Base-by-base conservation (phyloP, 2,329 filamentous ascomycete genomes). In the Pseudogymnoascus sp. region DNA sequence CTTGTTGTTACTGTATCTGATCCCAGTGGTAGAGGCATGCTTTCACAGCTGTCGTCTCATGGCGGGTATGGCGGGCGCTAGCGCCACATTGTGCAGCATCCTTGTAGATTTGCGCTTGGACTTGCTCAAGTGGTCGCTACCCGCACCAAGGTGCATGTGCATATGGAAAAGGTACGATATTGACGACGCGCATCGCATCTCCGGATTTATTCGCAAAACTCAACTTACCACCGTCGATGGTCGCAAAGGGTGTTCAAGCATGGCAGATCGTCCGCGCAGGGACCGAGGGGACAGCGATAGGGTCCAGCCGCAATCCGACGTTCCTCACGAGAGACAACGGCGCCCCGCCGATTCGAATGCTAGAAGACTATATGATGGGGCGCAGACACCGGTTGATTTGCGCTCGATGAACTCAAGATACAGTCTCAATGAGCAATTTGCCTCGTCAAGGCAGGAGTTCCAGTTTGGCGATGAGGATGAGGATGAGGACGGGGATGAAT, bases 361-460 rank as follows among this genome's bases (percentile, higher is more conserved):
- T 13, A 11, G 17, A 11, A 57, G 50, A 35, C 17, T 8, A 57
- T 57, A 57, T n/a, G 28, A 35, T 21, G 50, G 50, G 21, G 50
- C 50, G n/a, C 28, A 44, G 40, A 38, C 33, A 59, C 61, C 35
- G 61, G 61, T 28, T 60, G 60, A 44, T 38, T 53, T 63, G 38
- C 40, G 61, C n/a, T 19, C 61, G 6, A 59, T 38, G 44, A 53
- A 59, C 50, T 63, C 61, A 17, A 63, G 61, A 63, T 63, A 57
- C 61, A 63, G 61, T 17, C 40, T 63, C 33, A 63, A 63, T 33
- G 62, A 63, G 35, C 62, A 63, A 63, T 63, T 63, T 8, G 62
- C 62, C 17, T 57, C 53, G 19, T 63, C 62, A 21, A 28, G 62
- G 42, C 50, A 60, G 17, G 62, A 63, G 28, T 63, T 63, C 42